These are phyloP conservation scores for Triangularia setosa DNA, from an alignment of 2,329 filamentous ascomycete genomes.

Conservation along the genomic window DNA sequence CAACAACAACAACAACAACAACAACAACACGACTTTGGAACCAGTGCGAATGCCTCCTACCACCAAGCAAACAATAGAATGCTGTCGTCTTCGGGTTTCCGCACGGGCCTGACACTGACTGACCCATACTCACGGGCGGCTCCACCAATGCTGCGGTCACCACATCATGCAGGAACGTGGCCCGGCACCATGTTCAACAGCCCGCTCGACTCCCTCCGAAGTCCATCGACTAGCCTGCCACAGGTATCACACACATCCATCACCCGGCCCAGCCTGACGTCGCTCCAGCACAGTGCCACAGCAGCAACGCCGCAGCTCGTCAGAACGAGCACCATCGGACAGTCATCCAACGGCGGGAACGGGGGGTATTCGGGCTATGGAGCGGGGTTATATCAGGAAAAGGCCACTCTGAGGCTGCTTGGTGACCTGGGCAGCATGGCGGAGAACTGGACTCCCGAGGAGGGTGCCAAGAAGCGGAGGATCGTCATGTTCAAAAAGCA, in stretches of 20 bases:
- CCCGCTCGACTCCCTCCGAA: constrained; percentile 37
- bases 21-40: constrained; percentile 31
- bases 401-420: constrained; percentile 79
- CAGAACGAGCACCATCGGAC: constrained; percentile 49
- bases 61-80: constrained; percentile 46
- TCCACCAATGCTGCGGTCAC: constrained; percentile 29
- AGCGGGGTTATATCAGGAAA: constrained; percentile 61
- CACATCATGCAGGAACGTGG: constrained; percentile 22
- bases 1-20: too few relatives aligned
- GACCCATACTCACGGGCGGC: constrained; percentile 43
- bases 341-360: constrained; percentile 33
- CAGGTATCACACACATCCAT: constrained; percentile 39
- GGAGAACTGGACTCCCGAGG: constrained; percentile 76
- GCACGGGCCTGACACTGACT: constrained; percentile 46
- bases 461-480: constrained; percentile 72
- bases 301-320: constrained; percentile 46
- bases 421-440: constrained; percentile 84
- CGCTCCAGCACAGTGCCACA: constrained; percentile 37
- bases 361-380: constrained; percentile 71
- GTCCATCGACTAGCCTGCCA: constrained; percentile 34
- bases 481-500: constrained; percentile 85
- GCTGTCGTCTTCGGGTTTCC: constrained; percentile 47
- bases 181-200: constrained; percentile 33
- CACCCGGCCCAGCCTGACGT: constrained; percentile 44
- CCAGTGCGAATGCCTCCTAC: constrained; percentile 33